phyloP scores from a whole-genome alignment of 1,284 basidiomycete species.

The Ganoderma multipileum region DNA sequence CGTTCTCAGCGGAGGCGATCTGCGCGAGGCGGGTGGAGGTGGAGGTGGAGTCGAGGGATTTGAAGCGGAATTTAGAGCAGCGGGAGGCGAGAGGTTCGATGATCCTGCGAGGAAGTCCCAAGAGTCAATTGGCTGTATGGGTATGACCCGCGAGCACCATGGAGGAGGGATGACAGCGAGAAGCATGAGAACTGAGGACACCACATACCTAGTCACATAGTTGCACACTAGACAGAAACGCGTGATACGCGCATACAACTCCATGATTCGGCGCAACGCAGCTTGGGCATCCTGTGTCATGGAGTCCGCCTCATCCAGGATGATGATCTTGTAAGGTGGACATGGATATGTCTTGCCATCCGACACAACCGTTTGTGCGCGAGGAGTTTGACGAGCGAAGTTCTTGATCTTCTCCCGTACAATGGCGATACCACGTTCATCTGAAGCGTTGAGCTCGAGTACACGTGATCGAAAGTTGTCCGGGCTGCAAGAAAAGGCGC shows the following conservation, averaged over 20 bases:
- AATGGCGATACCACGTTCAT: slow-evolving; percentile 96
- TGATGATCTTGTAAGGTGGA: slow-evolving; percentile 99
- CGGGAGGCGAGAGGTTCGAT: slow-evolving; percentile 99
- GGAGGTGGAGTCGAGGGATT: slow-evolving; percentile 84
- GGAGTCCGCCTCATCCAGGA: slow-evolving; percentile 98
- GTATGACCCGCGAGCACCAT: background rate
- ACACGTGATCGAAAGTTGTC: slow-evolving; percentile 95
- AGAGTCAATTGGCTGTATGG: background rate
- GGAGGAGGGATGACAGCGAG: background rate
- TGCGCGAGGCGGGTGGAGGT: slow-evolving; percentile 80
- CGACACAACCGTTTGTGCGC: slow-evolving; percentile 75
- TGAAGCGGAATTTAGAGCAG: slow-evolving; percentile 99
- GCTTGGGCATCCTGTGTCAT: slow-evolving; percentile 99
- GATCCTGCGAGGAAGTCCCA: slow-evolving; percentile 67
- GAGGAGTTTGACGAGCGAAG: slow-evolving; percentile 95
- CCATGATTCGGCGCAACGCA: slow-evolving; percentile 97
- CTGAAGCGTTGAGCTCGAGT: slow-evolving; percentile 98
- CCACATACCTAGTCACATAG: slow-evolving; percentile 91
- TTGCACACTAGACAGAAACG: slow-evolving; percentile 99
- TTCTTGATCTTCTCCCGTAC: slow-evolving; percentile 99
- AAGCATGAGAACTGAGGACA: background rate
- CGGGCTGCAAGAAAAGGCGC: slow-evolving; percentile 64
- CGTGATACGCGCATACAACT: slow-evolving; percentile 95
- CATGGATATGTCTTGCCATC: slow-evolving; percentile 92
- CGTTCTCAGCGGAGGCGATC: slow-evolving; percentile 75